Base-by-base conservation (phyloP, 2,329 filamentous ascomycete species). In the Fragosphaeria purpurea region DNA sequence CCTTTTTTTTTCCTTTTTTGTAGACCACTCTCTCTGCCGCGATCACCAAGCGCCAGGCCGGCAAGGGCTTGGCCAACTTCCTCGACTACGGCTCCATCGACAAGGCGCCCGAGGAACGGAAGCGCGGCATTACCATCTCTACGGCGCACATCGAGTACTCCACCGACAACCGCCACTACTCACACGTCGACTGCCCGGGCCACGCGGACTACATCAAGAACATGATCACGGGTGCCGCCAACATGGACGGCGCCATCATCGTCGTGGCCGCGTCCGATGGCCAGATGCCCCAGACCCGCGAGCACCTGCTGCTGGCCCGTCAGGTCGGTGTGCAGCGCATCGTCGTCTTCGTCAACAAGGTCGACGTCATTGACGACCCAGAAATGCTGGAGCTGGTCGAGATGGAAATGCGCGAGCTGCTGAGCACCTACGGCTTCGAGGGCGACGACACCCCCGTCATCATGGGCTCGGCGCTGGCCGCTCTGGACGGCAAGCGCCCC, bases 171-270 rank as follows among this genome's bases (percentile, higher is more conserved):
- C 85, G 93, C 66, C 93, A 98, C 77, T 98, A 98, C 75, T 93
- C 93, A 64, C 93, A 98, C 81, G 93, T 98, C 76, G 93, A 98
- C 81, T 98, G 93, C 74, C 93, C 93, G 53, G 93, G 93, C 73
- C 93, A 98, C 85, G 93, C 93, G 73, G 93, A 98, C 88, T 98
- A 98, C 80, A 97, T 98, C 78, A 98, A 98, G 83, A 98, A 98
- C 85, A 98, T 98, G 93, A 98, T 98, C 71, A 98, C 93, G 60
- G 93, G 93, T 83, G 90, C 93, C 57, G 91, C 94, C 64, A 95
- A 89, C 78, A 98, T 98, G 93, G 93, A 98, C 64, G 93, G 93
- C 64, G 91, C 93, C 64, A 91, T 98, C 67, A 96, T 98, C 64
- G 93, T 98, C 60, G 94, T 98, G 62, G 94, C 94, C 61, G 93